Base-by-base conservation (phyloP, 1,284 basidiomycete species). In the Ganoderma boninense region DNA sequence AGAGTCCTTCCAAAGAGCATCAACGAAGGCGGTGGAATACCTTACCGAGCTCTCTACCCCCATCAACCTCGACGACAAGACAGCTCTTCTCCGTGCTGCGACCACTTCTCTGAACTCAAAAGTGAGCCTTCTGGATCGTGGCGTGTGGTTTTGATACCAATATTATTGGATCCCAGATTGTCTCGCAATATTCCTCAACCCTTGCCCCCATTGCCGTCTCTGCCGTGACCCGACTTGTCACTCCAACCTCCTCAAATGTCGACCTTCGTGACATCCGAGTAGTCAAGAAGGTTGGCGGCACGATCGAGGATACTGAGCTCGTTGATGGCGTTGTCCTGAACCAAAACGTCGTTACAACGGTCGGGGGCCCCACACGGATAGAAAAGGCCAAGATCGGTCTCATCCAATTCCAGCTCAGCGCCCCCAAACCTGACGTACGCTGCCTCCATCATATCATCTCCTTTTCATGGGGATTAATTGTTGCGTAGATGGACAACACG, bases 321-420 rank as follows among this genome's bases (percentile, higher is more conserved):
- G 90, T 99, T 62, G 97, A 99, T 73, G 98, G 98, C 70, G 92
- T 99, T 65, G 97, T 98, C 8, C 87, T 99, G 71, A 97, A 98
- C 81, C 98, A 99, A 85, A 97, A 95, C 76, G 97, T 97, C 62
- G 91, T 99, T 70, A 88, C 90, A 14, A 89, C 94, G 63, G 96
- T 95, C 66, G 97, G 97, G 71, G 98, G 98, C 54, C 97, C 97
- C 8, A 95, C 95, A 10, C 89, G 98, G 68, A 92, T 99, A 83
- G 97, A 99, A 82, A 99, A 99, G 84, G 98, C 98, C 62, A 99
- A 98, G 86, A 99, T 99, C 79, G 98, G 93, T 59, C 91, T 99
- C 74, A 96, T 99, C 76, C 98, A 99, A 82, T 99, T 99, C 90
- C 98, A 99, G 83, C 89, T 99, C 66, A 95, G 93, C 77, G 95